Percentiles rank a stretch among this genome's conserved stretches.
Evolutionary conservation across 352 stramenopile species (phyloP).

Genomic region (Globisporangium irregulare): DNA sequence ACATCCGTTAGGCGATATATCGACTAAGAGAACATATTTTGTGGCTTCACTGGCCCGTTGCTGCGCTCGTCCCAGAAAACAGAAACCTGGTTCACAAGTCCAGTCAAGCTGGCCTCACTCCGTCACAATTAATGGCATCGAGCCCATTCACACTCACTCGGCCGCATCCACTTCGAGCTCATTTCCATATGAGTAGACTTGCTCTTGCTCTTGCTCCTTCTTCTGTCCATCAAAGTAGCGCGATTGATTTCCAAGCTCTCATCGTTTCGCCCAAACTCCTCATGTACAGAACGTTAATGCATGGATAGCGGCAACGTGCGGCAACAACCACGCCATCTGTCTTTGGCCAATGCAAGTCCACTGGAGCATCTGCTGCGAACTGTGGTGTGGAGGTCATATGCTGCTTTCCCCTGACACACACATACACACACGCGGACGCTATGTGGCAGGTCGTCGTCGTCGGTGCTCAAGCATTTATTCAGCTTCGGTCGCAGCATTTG

Average conservation of each 20-base stretch:
- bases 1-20: background rate
- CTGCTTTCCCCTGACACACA: background rate
- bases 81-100: background rate
- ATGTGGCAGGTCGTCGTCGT: background rate
- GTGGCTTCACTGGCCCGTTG: background rate
- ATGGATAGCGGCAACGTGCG: too few species aligned
- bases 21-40: background rate
- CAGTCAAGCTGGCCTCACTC: background rate
- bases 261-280: too few species aligned
- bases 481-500: background rate
- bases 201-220: background rate
- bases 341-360: background rate
- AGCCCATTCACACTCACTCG: background rate
- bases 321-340: background rate
- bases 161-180: too few species aligned
- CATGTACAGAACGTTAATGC: too few species aligned
- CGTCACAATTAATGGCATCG: background rate
- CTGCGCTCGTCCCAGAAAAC: background rate
- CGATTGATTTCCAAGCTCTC: too few species aligned
- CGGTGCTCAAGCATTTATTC: background rate
- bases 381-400: background rate
- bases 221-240: background rate
- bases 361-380: background rate
- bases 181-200: background rate
- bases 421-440: background rate